These are phyloP conservation scores for Colletotrichum lentis DNA, from an alignment of 2,329 filamentous ascomycete genomes.

Conservation along the genomic window DNA sequence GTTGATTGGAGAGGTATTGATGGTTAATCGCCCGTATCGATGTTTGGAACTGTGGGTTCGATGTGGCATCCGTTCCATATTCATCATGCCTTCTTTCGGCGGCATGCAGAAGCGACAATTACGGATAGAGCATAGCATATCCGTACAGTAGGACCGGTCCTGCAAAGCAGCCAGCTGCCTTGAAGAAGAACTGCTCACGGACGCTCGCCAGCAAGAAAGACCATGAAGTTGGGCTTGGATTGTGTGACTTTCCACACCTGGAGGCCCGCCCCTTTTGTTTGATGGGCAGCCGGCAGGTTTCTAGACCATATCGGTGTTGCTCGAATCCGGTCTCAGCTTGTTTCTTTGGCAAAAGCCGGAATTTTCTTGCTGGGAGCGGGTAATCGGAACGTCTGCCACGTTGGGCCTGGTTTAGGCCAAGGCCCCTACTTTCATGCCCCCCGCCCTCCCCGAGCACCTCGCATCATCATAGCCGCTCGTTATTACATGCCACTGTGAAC, in stretches of 20 bases:
- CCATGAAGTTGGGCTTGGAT: background rate
- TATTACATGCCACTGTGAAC: background rate
- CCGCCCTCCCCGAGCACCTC: background rate
- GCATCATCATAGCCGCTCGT: background rate
- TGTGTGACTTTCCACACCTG: too few relatives aligned
- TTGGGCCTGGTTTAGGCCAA: constrained; percentile 29
- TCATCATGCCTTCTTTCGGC: constrained; percentile 7
- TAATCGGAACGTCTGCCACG: constrained; percentile 30
- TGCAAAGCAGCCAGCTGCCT: background rate
- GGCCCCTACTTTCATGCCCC: constrained; percentile 17
- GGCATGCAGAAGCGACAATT: constrained; percentile 1
- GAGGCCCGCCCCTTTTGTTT: constrained; percentile 2
- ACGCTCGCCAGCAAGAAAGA: background rate
- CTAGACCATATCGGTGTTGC: constrained; percentile 7
- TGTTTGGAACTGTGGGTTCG: background rate
- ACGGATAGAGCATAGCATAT: background rate
- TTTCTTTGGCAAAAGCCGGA: background rate
- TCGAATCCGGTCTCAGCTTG: constrained; percentile 22
- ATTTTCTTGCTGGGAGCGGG: constrained; percentile 29
- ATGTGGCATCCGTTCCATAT: background rate
- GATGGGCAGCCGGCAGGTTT: background rate
- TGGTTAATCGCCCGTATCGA: background rate
- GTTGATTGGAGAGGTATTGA: background rate
- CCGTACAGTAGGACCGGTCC: background rate
- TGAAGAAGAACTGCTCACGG: background rate